Base-by-base conservation (phyloP, 2,329 filamentous ascomycete species). In the Clonostachys byssicola region DNA sequence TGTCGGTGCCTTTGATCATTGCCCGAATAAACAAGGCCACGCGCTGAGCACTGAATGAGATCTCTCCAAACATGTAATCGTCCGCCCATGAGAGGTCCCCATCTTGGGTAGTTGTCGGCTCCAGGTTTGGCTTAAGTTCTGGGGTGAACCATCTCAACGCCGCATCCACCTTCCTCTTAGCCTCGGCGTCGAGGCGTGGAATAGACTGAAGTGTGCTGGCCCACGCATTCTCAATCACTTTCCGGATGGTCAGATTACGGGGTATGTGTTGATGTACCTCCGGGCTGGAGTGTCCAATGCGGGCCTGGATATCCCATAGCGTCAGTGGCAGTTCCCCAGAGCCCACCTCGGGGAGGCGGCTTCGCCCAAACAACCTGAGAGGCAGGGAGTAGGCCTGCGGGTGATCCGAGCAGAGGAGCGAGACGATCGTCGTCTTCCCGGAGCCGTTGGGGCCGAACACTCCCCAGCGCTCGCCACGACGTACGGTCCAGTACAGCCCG, bases 221-320 rank as follows among this genome's bases (percentile, higher is more conserved):
- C 86, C 90, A 97, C 1, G 92, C 91, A 44, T 86, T 92, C 61
- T 94, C 89, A 1, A 99, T 64, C 0, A 89, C 80, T 44, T 86
- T 77, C 3, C 89, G 80, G 10, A 96, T 70, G 0, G 84, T 86
- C 42, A 96, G 72, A 35, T 79, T 74, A 43, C 86, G 85, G 1
- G 94, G 92, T 70, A 97, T 96, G 65, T 95, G 91, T 45, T 89
- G 85, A 59, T 97, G 92, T 5, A 97, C 88, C 62, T 97, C 94
- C 0, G 94, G 94, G 51, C 89, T 95, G 0, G 91, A 94, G 63
- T 97, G 92, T 12, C 94, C 94, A 54, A 99, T 89, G 20, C 89
- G 85, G 1, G 84, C 77, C 63, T 97, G 94, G 8, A 99, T 82
- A 52, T 97, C 92, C 74, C 95, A 97, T 49, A 96, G 87, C 0